These are phyloP conservation scores for Mortierella sp. DNA, from an alignment of 371 early-diverging fungal species.

Conservation along the genomic window DNA sequence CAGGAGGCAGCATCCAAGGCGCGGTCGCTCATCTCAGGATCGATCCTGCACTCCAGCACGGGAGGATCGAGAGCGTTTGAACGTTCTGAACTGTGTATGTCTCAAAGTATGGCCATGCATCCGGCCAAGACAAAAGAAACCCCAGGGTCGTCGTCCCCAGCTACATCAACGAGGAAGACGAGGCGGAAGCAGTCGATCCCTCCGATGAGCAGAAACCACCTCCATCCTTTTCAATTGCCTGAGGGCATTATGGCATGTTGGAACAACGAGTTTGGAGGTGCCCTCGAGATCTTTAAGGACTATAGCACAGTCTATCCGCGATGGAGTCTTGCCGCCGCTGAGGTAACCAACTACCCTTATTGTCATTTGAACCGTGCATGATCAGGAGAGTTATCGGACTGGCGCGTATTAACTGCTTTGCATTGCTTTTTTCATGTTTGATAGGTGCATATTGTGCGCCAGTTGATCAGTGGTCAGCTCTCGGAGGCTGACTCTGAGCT, in stretches of 20 bases:
- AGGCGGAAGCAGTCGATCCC: conserved; percentile 24
- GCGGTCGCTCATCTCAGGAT: conserved; percentile 19
- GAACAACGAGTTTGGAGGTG: conserved; percentile 58
- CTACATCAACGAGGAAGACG: conserved; percentile 5
- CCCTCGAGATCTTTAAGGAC: conserved; percentile 46
- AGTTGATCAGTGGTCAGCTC: conserved; percentile 50
- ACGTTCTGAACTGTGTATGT: background rate
- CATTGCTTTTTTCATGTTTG: background rate
- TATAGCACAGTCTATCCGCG: conserved; percentile 40
- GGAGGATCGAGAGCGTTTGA: background rate
- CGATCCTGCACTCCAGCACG: background rate
- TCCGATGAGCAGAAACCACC: conserved; percentile 42
- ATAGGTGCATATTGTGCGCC: conserved; percentile 50
- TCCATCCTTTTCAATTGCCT: conserved; percentile 34
- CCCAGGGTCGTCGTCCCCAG: background rate
- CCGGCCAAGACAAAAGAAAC: background rate
- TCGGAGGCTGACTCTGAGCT: conserved; percentile 52
- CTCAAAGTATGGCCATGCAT: background rate
- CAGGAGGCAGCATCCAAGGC: conserved; percentile 11
- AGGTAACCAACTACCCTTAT: conserved; percentile 33
- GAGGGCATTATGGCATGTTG: conserved; percentile 56
- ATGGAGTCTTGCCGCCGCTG: conserved; percentile 57
- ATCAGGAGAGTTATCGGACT: too few species aligned
- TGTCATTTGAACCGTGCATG: background rate
- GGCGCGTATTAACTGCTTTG: too few species aligned